Conservation (phyloP, 331 rosid species). For the Spiraea crenata region DNA sequence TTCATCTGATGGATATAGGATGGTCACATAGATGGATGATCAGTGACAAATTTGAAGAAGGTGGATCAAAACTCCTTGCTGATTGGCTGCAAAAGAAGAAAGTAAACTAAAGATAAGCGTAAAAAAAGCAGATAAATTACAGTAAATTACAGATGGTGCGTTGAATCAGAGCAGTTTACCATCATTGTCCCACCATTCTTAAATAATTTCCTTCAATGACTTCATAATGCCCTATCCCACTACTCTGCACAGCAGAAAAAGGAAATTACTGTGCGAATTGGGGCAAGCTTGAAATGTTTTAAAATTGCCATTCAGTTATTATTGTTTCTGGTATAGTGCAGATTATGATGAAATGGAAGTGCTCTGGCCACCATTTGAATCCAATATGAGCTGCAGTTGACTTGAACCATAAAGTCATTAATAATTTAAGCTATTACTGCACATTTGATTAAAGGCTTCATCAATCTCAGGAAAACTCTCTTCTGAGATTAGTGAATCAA, state of each 20-base stretch:
- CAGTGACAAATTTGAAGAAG: not conserved
- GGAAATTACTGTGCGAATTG: not conserved
- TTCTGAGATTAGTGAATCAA: not conserved
- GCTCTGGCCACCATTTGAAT: slow-evolving; percentile 1
- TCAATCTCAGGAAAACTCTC: not conserved
- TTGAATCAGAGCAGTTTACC: slow-evolving; percentile 1
- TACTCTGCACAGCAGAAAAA: not conserved
- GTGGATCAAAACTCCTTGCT: slow-evolving; percentile 8
- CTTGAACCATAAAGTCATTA: not conserved
- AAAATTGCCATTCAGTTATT: not conserved
- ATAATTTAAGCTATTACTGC: not conserved
- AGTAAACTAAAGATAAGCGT: not conserved
- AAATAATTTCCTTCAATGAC: not conserved
- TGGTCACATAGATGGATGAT: not conserved
- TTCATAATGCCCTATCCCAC: slow-evolving; percentile 12
- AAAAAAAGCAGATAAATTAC: not conserved
- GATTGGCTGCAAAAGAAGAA: not conserved
- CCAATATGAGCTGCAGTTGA: not conserved
- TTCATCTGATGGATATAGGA: not conserved
- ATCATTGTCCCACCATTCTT: slow-evolving; percentile 2
- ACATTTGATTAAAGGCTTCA: slow-evolving; percentile 2
- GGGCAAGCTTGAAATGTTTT: not conserved
- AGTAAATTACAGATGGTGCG: slow-evolving; percentile 18
- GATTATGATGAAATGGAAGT: not conserved
- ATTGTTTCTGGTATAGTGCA: not conserved